Conservation (phyloP, 805 yeast species). For the Teunomyces gatunensis region DNA sequence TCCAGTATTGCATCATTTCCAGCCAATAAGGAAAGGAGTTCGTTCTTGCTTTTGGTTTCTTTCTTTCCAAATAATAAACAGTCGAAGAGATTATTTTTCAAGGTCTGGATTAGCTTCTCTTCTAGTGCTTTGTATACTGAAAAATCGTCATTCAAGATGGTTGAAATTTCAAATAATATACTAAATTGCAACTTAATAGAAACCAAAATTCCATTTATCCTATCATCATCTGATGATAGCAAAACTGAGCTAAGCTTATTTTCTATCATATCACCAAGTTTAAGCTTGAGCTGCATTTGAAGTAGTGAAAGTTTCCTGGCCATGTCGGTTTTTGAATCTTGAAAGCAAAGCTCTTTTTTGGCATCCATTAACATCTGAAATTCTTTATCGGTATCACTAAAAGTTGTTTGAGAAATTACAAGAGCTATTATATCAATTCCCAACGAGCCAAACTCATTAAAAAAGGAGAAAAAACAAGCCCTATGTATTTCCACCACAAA, state of each 20-base stretch:
- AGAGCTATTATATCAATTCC: conserved; percentile 29
- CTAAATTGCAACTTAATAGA: conserved; percentile 32
- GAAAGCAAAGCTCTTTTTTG: neutral
- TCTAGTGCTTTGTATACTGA: conserved; percentile 2
- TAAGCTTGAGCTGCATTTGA: conserved; percentile 12
- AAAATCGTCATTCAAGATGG: neutral
- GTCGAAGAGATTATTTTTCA: conserved; percentile 17
- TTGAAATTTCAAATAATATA: conserved; percentile 16
- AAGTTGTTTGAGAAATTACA: conserved; percentile 12
- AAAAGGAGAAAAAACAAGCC: conserved; percentile 31
- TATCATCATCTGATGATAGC: conserved; percentile 33
- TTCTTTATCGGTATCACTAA: conserved; percentile 7
- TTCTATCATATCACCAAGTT: conserved; percentile 26
- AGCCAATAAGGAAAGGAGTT: conserved; percentile 9
- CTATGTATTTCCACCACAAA: conserved; percentile 21
- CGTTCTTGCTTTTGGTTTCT: conserved; percentile 9
- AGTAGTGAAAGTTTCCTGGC: conserved; percentile 8
- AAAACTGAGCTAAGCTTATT: conserved; percentile 24
- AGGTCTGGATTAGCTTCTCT: conserved; percentile 8
- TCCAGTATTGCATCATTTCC: neutral
- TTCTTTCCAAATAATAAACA: conserved; percentile 7
- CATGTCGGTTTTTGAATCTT: neutral
- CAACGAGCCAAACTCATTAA: conserved; percentile 27
- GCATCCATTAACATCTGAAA: neutral
- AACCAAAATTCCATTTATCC: conserved; percentile 21